Percentiles rank a stretch among this genome's conserved stretches.
Evolutionary conservation across 345 rosid genomes (phyloP).

Genomic region (Jatropha curcas): DNA sequence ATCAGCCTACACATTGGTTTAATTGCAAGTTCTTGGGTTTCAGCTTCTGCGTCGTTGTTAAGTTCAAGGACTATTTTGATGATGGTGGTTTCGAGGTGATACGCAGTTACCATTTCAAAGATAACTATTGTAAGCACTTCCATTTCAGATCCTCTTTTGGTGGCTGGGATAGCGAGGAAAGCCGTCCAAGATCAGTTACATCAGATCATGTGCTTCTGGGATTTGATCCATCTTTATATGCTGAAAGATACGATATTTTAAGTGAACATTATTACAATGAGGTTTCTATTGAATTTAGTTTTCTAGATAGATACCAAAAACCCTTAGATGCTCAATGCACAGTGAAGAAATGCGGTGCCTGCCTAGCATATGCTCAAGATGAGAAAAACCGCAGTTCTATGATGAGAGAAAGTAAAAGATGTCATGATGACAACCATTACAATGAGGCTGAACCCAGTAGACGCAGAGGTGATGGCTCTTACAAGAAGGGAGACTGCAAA

Average conservation of each 20-base stretch:
- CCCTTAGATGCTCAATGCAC: neutral
- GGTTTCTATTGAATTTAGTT: neutral
- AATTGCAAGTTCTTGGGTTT: neutral
- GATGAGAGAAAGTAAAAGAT: neutral
- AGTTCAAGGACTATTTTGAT: neutral
- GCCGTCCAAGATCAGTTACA: neutral
- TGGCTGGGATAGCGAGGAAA: neutral
- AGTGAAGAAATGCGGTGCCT: neutral
- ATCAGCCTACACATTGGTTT: neutral
- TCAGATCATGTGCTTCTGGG: neutral
- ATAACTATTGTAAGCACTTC: neutral
- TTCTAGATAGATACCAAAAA: neutral
- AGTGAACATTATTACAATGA: neutral
- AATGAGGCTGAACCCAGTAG: constrained; percentile 1
- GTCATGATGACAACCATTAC: neutral
- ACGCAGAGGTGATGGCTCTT: neutral
- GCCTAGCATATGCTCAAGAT: neutral
- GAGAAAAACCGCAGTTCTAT: neutral
- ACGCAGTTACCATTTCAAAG: neutral
- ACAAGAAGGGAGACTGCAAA: no score
- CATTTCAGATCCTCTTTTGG: neutral
- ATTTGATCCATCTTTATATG: neutral
- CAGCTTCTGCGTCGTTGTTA: neutral
- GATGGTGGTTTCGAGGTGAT: neutral
- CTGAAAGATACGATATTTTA: neutral